Evolutionary conservation across 371 early-diverging fungal genomes (phyloP), one percentile per base, ranked within the genome.

Genomic region (Mortierella polycephala): DNA sequence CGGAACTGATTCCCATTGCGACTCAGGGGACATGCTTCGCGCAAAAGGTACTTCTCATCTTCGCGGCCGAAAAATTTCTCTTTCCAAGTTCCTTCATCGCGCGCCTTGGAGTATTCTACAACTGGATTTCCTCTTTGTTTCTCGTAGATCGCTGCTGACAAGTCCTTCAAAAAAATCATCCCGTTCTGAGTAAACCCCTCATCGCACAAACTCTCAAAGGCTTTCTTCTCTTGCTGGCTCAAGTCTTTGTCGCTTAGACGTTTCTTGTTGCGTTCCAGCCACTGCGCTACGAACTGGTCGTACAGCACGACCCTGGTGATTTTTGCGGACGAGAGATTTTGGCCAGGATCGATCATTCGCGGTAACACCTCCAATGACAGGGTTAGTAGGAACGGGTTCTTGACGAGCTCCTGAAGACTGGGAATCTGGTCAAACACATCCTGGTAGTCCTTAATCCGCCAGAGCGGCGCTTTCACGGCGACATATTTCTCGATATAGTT

Each of bases 251-350:
- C 47, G 9, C 4, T 9, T n/a, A 62, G 58, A 3, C 69, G 62
- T 0, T 13, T 11, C n/a, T 57, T 61, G 49, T 57, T 42, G 0
- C 40, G 37, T 37, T 44, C 52, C 16, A 57, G 41, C 62, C 57
- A 62, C 0, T 55, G 56, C n/a, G 21, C 12, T 12, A 63, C 18
- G 45, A 46, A 63, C 2, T 14, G n/a, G 47, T 59, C 63, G 47
- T 63, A 62, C 39, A 55, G 50, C 14, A 7, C 51, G 1, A 62
- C 52, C 8, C 69, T 40, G 1, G 69, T 62, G 39, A 62, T 16
- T 1, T 44, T 41, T 2, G 46, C 44, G 10, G 52, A 12, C 13
- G 63, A 1, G 14, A 57, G 41, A 9, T 30, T 14, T 30, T 47
- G 42, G 13, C 18, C 21, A 23, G 37, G 40, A 5, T 21, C 11